Conservation (phyloP, 148 eudicot species). For the Camellia japonica region DNA sequence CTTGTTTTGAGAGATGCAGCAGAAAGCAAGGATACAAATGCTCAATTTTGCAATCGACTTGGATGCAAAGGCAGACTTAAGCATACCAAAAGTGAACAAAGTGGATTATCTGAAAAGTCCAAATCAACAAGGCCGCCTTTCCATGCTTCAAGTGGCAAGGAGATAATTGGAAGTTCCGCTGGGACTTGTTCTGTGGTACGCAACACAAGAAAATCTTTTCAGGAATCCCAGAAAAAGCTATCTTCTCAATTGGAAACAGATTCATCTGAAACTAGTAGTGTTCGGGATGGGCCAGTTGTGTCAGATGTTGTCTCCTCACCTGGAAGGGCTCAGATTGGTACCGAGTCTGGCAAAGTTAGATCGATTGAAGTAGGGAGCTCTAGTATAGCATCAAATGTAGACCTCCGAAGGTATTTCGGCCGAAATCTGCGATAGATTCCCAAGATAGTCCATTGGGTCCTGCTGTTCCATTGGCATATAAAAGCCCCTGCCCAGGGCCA, state of each 20-base stretch:
- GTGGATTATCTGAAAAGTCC: constrained; percentile 42
- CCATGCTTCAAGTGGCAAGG: constrained; percentile 51
- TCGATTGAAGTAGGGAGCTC: constrained; percentile 40
- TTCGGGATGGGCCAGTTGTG: constrained; percentile 37
- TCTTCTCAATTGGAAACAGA: constrained; percentile 30
- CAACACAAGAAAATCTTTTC: constrained; percentile 33
- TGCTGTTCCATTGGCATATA: constrained; percentile 35
- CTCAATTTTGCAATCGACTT: constrained; percentile 70
- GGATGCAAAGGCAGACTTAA: constrained; percentile 79
- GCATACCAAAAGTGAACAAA: constrained; percentile 36
- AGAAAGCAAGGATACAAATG: constrained; percentile 38
- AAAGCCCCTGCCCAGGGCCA: constrained; percentile 27
- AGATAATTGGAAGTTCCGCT: constrained; percentile 49
- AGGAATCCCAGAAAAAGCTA: constrained; percentile 38
- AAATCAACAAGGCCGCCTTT: constrained; percentile 44
- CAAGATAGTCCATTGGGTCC: constrained; percentile 37
- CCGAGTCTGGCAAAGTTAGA: constrained; percentile 22
- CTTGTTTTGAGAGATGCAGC: constrained; percentile 40
- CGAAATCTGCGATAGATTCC: constrained; percentile 37
- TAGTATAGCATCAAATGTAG: constrained; percentile 34
- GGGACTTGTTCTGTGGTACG: constrained; percentile 21
- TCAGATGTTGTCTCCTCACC: constrained; percentile 26
- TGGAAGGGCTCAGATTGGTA: constrained; percentile 24
- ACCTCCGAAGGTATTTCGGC: constrained; percentile 36
- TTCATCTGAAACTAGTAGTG: constrained; percentile 44